These are phyloP conservation scores for Mortierella sp. DNA, from an alignment of 371 early-diverging fungal genomes.

Conservation along the genomic window DNA sequence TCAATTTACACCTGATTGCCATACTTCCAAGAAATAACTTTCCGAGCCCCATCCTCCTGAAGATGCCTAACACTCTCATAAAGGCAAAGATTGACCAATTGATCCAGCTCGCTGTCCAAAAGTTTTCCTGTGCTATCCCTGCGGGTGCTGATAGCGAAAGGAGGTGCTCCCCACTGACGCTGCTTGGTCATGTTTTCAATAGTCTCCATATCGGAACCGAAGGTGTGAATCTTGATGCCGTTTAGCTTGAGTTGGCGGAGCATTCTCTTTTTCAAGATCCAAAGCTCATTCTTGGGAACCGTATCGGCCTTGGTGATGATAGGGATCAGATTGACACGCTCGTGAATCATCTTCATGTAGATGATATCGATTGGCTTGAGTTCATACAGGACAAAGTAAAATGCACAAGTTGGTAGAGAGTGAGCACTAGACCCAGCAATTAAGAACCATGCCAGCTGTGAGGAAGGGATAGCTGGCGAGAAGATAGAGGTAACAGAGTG, in stretches of 20 bases:
- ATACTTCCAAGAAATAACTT: constrained; percentile 51
- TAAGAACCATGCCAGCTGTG: constrained; percentile 52
- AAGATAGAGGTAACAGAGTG: constrained; percentile 45
- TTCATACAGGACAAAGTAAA: constrained; percentile 52
- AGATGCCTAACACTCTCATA: constrained; percentile 32
- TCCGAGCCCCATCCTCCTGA: constrained; percentile 42
- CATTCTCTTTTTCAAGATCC: constrained; percentile 47
- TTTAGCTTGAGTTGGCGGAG: constrained; percentile 50
- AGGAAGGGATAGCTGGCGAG: constrained; percentile 37
- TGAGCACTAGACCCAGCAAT: constrained; percentile 47
- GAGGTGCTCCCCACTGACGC: constrained; percentile 47
- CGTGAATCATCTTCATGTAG: constrained; percentile 54
- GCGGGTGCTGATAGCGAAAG: constrained; percentile 40
- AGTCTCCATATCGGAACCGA: constrained; percentile 33
- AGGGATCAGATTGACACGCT: constrained; percentile 46
- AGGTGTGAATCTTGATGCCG: constrained; percentile 44
- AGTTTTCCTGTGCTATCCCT: constrained; percentile 18
- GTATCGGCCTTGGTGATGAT: constrained; percentile 49
- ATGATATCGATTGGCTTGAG: constrained; percentile 52
- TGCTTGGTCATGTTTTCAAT: constrained; percentile 33
- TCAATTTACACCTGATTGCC: neutral
- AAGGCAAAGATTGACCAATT: constrained; percentile 37
- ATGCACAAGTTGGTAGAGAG: constrained; percentile 43
- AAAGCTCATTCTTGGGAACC: constrained; percentile 38
- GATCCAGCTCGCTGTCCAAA: constrained; percentile 31